Percentiles rank a stretch among this genome's conserved stretches.
Conservation (phyloP, 2,329 filamentous ascomycete species). For the Paecilomyces variotii region DNA sequence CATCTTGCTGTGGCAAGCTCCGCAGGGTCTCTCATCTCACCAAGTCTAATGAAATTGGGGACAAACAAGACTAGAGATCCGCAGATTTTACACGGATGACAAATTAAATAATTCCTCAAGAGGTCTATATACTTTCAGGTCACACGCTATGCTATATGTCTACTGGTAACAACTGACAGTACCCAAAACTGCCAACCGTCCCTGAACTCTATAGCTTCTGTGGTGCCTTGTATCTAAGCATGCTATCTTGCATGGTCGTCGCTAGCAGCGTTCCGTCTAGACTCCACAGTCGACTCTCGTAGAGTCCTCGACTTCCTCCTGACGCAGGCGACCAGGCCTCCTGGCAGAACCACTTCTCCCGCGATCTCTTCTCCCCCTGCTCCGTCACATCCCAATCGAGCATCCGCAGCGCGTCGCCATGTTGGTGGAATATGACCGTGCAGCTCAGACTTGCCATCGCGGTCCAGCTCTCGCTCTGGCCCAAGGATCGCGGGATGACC, state of each 20-base stretch:
- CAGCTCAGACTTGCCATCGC: conserved; percentile 43
- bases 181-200: not conserved
- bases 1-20: not conserved
- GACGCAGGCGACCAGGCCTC: conserved; percentile 41
- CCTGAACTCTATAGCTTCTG: not conserved
- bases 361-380: conserved; percentile 11
- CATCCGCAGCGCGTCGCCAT: conserved; percentile 34
- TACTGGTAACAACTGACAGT: not conserved
- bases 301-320: conserved; percentile 37
- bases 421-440: conserved; percentile 41
- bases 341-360: conserved; percentile 41
- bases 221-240: conserved; percentile 27
- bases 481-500: conserved; percentile 44
- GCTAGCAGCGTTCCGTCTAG: conserved; percentile 37
- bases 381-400: conserved; percentile 23
- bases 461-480: conserved; percentile 29
- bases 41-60: no score
- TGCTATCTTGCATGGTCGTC: conserved; percentile 43
- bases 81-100: no score
- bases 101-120: no score
- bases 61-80: no score
- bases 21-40: not conserved
- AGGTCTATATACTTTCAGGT: not conserved
- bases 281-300: conserved; percentile 41
- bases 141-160: not conserved